Evolutionary conservation across 768 basidiomycete genomes (phyloP), one percentile per base, ranked within the genome.

Genomic region (Boletus sp.): DNA sequence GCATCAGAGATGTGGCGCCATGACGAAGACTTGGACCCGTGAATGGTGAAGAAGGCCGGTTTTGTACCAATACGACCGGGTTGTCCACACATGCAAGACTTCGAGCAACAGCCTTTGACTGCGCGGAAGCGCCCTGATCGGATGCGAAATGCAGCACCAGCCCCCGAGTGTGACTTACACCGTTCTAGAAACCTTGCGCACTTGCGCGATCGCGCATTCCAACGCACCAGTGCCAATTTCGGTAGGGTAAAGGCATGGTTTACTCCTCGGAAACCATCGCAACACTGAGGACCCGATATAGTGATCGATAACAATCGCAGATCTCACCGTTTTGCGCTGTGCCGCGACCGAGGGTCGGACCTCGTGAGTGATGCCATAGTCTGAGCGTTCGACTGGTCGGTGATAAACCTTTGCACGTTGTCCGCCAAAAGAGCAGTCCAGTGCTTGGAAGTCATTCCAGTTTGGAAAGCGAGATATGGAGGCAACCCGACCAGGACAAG

Each of bases 331-430:
- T 19, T 62, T 61, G 49, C 68, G 70, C 58, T 83, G 75, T 56
- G 79, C 78, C 25, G 59, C 55, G 27, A 74, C 59, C 38, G 74
- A 74, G 1, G 83, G 84, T n/a, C 82, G 79, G 44, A 83, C 81
- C 47, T 82, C 75, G n/a, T 58, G 49, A 76, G 62, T 81, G 82
- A 45, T 79, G 83, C 10, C 77, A 72, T n/a, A 84, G 74, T 50
- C 79, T 78, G 47, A 84, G 72, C 1, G 63, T 67, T 48, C 67
- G 65, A 32, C 77, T 60, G 46, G 39, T 48, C 21, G 47, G 29
- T 29, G 55, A 57, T 50, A 55, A 50, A 55, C 50, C 50, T 40
- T 50, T 29, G 5, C 63, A 65, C 45, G 63, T 65, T 58, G 37
- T 52, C 41, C 0, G 57, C 53, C 13, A 77, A 71, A 39, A 82